A percentile compares a stretch with the other conserved stretches of the same genome.
Conservation (phyloP, 768 basidiomycete genomes). For the Suillus occidentalis region DNA sequence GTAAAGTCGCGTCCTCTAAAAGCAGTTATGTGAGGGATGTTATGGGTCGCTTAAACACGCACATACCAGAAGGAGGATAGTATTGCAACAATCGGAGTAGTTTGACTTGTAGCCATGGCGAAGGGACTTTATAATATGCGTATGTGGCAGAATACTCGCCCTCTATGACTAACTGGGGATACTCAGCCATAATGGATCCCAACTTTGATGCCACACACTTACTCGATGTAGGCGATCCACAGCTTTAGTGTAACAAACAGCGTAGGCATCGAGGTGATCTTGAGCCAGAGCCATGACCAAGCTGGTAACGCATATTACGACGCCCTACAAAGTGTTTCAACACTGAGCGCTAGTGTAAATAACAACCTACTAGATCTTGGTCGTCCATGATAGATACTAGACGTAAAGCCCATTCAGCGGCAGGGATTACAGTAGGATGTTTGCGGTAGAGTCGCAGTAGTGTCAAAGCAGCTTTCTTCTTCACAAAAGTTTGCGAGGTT, state of each 20-base stretch:
- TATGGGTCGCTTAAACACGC: constrained; percentile 2
- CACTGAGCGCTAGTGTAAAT: not conserved
- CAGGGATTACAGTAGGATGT: constrained; percentile 91
- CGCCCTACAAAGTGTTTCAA: constrained; percentile 57
- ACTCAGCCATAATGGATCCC: constrained; percentile 12
- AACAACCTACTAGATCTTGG: constrained; percentile 62
- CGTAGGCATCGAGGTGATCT: constrained; percentile 87
- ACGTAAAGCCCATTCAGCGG: constrained; percentile 92
- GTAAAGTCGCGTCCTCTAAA: constrained; percentile 81
- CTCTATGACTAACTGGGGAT: constrained; percentile 78
- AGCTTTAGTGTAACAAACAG: constrained; percentile 92
- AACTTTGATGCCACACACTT: constrained; percentile 20
- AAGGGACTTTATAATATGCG: constrained; percentile 96
- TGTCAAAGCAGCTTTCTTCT: constrained; percentile 97
- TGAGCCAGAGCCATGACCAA: constrained; percentile 93
- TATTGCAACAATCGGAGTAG: constrained; percentile 90
- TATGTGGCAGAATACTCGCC: constrained; percentile 88
- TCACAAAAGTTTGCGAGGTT: constrained; percentile 92
- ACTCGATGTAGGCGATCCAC: constrained; percentile 87
- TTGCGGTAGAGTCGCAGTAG: constrained; percentile 92
- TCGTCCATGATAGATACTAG: constrained; percentile 98
- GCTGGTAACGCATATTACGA: constrained; percentile 91
- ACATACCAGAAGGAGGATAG: constrained; percentile 89
- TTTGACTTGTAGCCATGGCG: constrained; percentile 97
- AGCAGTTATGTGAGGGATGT: constrained; percentile 7